Base-by-base conservation (phyloP, 345 rosid genomes). In the Hypericum androsaemum region DNA sequence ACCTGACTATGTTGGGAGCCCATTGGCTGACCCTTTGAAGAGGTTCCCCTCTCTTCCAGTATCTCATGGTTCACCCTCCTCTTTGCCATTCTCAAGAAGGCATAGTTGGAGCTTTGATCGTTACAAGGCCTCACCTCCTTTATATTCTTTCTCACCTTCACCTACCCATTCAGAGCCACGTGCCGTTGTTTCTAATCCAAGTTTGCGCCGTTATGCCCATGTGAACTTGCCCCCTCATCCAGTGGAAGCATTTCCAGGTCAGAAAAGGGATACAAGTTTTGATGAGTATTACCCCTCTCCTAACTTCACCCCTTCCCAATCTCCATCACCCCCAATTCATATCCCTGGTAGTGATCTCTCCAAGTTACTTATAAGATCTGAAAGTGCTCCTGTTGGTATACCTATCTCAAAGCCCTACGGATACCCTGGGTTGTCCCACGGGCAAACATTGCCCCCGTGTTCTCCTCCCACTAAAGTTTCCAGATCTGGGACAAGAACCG, bases 1-100 rank as follows among this genome's bases (percentile, higher is more conserved):
- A 56, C 77, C 77, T 0, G 87, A 88, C 71, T 92, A 92, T 67
- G 98, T 92, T 68, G 98, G 98, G 45, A 88, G 98, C 66, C 98
- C 98, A 40, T 68, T 92, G 71, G 88, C 88, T 53, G 87, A 92
- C 55, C 97, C 94, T 8, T 62, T 88, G 37, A 92, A 75, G 73
- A 80, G 79, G 56, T 80, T 92, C 48, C 78, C 95, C n/a, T 77
- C 83, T 41, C 80, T 80, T 58, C 94, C 98, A 6, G 64, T 74
- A 55, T 63, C 89, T 1, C 84, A 73, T 36, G 78, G 83, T 53
- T 88, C 89, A 45, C 92, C 94, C 32, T 84, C 89, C 5, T 88
- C 88, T 39, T 56, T 75, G 66, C 80, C 98, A 53, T 83, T 88
- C 67, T 69, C 80, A 43, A 80, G 95, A 66, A 77, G 82, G 14